Percentiles rank a stretch among this genome's conserved stretches.
Evolutionary conservation across 75 land plant species (phyloP).

Genomic region (Ceratopteris richardii): DNA sequence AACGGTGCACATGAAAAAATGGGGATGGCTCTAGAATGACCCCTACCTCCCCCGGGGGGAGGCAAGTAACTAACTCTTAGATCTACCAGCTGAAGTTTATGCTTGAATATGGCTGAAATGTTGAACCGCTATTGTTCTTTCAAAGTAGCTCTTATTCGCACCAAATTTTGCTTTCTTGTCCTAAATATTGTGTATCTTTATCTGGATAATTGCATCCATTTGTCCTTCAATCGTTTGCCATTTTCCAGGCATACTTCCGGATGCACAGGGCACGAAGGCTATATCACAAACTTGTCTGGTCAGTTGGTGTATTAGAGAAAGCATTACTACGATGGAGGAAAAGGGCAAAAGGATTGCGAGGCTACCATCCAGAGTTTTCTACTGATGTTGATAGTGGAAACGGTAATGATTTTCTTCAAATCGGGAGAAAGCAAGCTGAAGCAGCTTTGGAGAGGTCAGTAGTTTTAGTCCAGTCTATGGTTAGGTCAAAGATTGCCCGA

Average conservation of each 20-base stretch:
- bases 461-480: slow-evolving; percentile 62
- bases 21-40: too few species aligned
- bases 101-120: too few species aligned
- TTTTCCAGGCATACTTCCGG: slow-evolving; percentile 49
- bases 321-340: slow-evolving; percentile 73
- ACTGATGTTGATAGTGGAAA: slow-evolving; percentile 5
- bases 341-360: slow-evolving; percentile 65
- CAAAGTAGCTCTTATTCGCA: too few species aligned
- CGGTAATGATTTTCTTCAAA: slow-evolving; percentile 52
- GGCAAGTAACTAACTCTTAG: too few species aligned
- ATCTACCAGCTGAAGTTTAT: too few species aligned
- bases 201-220: too few species aligned
- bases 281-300: slow-evolving; percentile 71
- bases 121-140: too few species aligned
- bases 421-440: slow-evolving; percentile 56
- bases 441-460: slow-evolving; percentile 59
- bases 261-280: slow-evolving; percentile 53
- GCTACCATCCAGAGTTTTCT: slow-evolving; percentile 29
- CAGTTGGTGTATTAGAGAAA: slow-evolving; percentile 83
- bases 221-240: too few species aligned
- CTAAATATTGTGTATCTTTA: too few species aligned
- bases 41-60: too few species aligned
- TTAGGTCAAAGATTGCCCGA: slow-evolving; percentile 56
- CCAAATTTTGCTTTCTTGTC: too few species aligned
- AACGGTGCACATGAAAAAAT: too few species aligned